Conservation (phyloP, 345 rosid species). For the Sapria himalayana region DNA sequence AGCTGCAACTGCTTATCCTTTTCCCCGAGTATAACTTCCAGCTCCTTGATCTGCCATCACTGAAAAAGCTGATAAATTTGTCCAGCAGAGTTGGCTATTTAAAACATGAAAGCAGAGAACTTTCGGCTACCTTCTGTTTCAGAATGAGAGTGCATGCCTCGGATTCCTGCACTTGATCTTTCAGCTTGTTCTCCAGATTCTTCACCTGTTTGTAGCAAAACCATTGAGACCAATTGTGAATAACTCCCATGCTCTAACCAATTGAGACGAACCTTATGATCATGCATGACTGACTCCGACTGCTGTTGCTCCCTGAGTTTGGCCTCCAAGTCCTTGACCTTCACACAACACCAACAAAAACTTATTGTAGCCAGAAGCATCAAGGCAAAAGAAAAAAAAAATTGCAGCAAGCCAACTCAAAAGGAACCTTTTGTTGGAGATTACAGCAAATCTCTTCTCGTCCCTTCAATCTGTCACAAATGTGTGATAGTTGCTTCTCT, state of each 20-base stretch:
- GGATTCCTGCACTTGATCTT: slow-evolving; percentile 10
- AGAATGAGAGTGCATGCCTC: slow-evolving; percentile 13
- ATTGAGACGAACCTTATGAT: slow-evolving; percentile 57
- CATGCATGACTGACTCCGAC: slow-evolving; percentile 25
- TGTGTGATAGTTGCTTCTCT: slow-evolving; percentile 16
- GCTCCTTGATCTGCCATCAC: slow-evolving; percentile 12
- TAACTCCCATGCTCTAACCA: too few relatives aligned
- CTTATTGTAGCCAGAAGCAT: neutral
- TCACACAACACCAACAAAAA: neutral
- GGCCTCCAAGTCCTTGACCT: slow-evolving; percentile 29
- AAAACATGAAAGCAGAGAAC: neutral
- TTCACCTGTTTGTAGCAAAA: slow-evolving; percentile 15
- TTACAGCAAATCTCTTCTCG: slow-evolving; percentile 15
- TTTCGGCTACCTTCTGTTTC: slow-evolving; percentile 16
- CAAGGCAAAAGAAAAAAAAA: neutral
- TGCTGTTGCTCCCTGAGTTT: slow-evolving; percentile 44
- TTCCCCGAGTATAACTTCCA: slow-evolving; percentile 12
- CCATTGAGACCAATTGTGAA: too few relatives aligned
- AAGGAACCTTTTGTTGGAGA: slow-evolving; percentile 18
- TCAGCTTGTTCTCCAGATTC: slow-evolving; percentile 16
- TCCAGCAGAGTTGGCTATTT: neutral
- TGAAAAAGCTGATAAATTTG: neutral
- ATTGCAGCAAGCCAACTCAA: neutral
- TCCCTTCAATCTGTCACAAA: slow-evolving; percentile 19
- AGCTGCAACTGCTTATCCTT: slow-evolving; percentile 6